A percentile compares a stretch with the other conserved stretches of the same genome.
phyloP scores from a whole-genome alignment of 352 stramenopile species.

The Phytophthora megakarya region DNA sequence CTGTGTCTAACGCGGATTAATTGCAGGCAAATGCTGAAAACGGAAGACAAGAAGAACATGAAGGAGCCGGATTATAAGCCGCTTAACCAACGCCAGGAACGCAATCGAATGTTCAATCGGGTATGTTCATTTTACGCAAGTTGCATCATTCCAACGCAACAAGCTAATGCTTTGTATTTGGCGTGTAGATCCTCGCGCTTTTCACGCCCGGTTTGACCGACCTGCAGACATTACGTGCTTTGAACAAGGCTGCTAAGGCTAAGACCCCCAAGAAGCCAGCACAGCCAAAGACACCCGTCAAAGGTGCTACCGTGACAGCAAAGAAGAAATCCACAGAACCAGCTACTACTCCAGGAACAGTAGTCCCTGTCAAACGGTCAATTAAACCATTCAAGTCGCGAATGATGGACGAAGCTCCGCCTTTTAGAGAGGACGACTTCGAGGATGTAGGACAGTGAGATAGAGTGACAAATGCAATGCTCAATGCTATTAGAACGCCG shows the following conservation, averaged over 20 bases:
- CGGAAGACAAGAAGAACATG: constrained; percentile 88
- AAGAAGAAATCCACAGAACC: constrained; percentile 54
- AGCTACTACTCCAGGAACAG: constrained; percentile 7
- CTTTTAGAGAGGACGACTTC: constrained; percentile 70
- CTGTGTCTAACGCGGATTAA: neutral
- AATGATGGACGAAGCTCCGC: constrained; percentile 68
- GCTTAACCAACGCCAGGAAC: constrained; percentile 80
- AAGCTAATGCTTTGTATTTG: constrained; percentile 1
- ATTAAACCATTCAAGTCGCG: constrained; percentile 84
- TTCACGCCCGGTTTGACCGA: constrained; percentile 73
- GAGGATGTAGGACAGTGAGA: constrained; percentile 57
- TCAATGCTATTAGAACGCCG: constrained; percentile 15
- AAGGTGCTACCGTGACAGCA: constrained; percentile 21
- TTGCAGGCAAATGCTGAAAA: constrained; percentile 86
- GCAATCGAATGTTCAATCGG: constrained; percentile 84
- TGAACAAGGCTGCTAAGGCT: constrained; percentile 72
- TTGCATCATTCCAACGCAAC: neutral
- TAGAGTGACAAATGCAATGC: constrained; percentile 15
- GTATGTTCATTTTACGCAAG: constrained; percentile 33
- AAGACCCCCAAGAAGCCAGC: constrained; percentile 59
- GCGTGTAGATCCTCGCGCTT: constrained; percentile 52
- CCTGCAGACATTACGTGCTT: constrained; percentile 59
- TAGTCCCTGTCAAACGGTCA: constrained; percentile 49
- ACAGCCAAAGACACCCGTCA: constrained; percentile 36
- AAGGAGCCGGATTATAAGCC: constrained; percentile 72